phyloP scores from a whole-genome alignment of 805 yeast species.

The Grigorovia humatica region DNA sequence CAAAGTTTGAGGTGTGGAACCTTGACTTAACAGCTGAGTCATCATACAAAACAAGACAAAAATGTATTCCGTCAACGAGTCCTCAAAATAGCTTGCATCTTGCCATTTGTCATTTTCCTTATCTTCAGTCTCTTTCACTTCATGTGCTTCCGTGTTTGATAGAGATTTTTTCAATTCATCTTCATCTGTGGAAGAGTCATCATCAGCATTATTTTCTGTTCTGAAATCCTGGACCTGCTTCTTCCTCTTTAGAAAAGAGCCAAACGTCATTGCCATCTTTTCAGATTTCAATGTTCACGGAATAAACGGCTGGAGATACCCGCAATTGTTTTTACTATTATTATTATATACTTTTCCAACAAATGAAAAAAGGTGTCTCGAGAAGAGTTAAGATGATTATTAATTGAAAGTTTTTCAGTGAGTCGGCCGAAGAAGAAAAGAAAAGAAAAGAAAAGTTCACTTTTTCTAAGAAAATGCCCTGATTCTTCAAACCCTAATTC shows the following conservation, averaged over 20 bases:
- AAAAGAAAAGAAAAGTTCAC: no score
- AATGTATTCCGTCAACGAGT: constrained; percentile 16
- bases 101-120: constrained; percentile 8
- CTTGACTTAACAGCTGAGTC: constrained; percentile 34
- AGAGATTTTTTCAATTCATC: background rate
- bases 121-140: background rate
- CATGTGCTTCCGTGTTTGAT: background rate
- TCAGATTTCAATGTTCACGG: background rate
- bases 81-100: constrained; percentile 13
- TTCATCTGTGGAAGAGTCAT: background rate
- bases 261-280: background rate
- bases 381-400: no score
- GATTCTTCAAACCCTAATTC: no score
- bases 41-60: constrained; percentile 25
- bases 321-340: background rate
- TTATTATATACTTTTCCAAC: background rate
- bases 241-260: background rate
- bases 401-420: background rate
- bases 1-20: constrained; percentile 31
- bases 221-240: background rate
- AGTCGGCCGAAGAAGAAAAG: background rate
- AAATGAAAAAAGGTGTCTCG: background rate
- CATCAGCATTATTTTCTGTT: background rate
- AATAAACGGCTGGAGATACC: background rate
- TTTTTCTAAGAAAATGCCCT: no score